Evolutionary conservation across 2,329 filamentous ascomycete genomes (phyloP).

Genomic region (Onygenales sp.): DNA sequence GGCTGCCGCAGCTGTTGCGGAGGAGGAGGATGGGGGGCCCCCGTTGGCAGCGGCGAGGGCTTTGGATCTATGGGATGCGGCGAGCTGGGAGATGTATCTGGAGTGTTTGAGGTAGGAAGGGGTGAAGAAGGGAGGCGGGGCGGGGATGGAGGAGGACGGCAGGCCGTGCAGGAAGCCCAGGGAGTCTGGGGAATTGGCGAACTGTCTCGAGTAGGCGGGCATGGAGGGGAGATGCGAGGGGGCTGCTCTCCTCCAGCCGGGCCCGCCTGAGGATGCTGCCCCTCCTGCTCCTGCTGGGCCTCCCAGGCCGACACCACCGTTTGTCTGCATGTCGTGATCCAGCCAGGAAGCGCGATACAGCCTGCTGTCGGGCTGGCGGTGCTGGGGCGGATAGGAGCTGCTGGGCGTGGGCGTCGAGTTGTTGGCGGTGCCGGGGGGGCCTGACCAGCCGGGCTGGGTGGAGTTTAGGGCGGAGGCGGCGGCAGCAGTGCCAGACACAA

Average conservation of each 20-base stretch:
- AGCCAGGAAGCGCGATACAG: constrained; percentile 26
- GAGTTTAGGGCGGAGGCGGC: constrained; percentile 17
- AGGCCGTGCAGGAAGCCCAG: constrained; percentile 12
- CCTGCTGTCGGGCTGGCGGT: constrained; percentile 21
- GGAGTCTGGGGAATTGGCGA: constrained; percentile 23
- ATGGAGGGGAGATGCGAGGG: constrained; percentile 16
- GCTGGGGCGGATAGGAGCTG: constrained; percentile 27
- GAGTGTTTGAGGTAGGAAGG: constrained; percentile 77
- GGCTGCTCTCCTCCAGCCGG: constrained; percentile 34
- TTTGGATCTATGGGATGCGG: constrained; percentile 58
- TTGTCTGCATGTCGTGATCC: constrained; percentile 42
- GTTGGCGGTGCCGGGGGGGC: constrained; percentile 11
- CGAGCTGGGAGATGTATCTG: constrained; percentile 66
- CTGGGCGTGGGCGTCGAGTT: constrained; percentile 18
- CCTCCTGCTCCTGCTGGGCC: constrained; percentile 9
- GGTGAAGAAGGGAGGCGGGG: constrained; percentile 52
- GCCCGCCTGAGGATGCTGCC: too few species aligned
- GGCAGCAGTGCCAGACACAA: constrained; percentile 44
- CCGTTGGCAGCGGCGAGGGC: constrained; percentile 40
- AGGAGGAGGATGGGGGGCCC: constrained; percentile 30
- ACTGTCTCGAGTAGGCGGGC: constrained; percentile 41
- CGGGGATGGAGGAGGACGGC: constrained; percentile 17
- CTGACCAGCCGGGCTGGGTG: constrained; percentile 31
- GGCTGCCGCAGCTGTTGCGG: not conserved
- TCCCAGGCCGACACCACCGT: constrained; percentile 30